Percentiles rank a stretch among this genome's conserved stretches.
phyloP scores from a whole-genome alignment of 352 stramenopile genomes.

The Globisporangium yorkense region DNA sequence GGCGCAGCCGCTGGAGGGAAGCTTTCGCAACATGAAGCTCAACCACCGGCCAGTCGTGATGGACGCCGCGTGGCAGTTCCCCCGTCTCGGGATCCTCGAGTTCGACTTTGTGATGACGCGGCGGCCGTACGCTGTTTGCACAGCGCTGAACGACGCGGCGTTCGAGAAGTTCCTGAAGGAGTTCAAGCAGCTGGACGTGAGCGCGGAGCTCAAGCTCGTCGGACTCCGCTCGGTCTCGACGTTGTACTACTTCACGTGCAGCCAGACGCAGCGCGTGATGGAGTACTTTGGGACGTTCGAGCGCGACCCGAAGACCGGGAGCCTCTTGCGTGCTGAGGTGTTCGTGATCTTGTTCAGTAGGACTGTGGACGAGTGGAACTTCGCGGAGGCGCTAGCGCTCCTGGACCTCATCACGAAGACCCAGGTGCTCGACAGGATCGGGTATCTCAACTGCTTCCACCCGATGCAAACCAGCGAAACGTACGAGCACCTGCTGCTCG shows the following conservation, averaged over 20 bases:
- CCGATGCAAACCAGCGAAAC: slow-evolving; percentile 47
- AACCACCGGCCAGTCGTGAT: slow-evolving; percentile 58
- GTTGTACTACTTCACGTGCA: slow-evolving; percentile 66
- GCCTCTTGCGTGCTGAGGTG: slow-evolving; percentile 55
- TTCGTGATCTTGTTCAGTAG: slow-evolving; percentile 64
- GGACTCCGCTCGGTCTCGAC: slow-evolving; percentile 65
- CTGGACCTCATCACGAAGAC: slow-evolving; percentile 59
- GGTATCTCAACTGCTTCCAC: slow-evolving; percentile 57
- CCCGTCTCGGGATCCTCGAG: slow-evolving; percentile 52
- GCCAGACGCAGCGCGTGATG: slow-evolving; percentile 66
- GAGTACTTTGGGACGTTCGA: slow-evolving; percentile 77
- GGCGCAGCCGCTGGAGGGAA: slow-evolving; percentile 30
- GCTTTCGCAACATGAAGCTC: slow-evolving; percentile 56
- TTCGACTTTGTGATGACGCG: slow-evolving; percentile 71
- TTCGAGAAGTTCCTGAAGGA: slow-evolving; percentile 78
- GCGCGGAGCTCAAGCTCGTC: slow-evolving; percentile 58
- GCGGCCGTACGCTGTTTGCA: slow-evolving; percentile 48
- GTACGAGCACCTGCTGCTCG: slow-evolving; percentile 42
- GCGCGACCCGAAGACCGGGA: slow-evolving; percentile 40
- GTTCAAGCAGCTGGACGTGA: slow-evolving; percentile 66
- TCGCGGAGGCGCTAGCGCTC: slow-evolving; percentile 56
- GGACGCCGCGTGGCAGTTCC: slow-evolving; percentile 51
- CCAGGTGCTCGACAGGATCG: slow-evolving; percentile 57
- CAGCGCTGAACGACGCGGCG: slow-evolving; percentile 48
- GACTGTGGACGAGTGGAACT: slow-evolving; percentile 67